Evolutionary conservation across 208 protist species (phyloP), one percentile per base, ranked within the genome.

Genomic region (Phytomonas francai): DNA sequence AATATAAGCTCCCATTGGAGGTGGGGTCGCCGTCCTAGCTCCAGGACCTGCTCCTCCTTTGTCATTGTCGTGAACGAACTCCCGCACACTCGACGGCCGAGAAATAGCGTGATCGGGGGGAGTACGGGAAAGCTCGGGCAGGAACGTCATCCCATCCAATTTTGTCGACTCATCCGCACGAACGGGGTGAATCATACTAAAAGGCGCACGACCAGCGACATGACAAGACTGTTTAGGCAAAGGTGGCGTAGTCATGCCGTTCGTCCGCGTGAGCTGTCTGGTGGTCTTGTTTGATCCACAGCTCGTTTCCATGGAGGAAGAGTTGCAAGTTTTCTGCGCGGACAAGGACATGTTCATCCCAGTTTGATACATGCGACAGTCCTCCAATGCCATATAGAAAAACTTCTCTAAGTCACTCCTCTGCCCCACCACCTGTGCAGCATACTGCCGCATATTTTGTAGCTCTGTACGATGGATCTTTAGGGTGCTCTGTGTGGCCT

Each of bases 361-460:
- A 16, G 28, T 34, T 5, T 74, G 68, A 57, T 87, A 87, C 25
- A 74, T 67, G 29, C 73, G 70, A 63, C 84, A 87, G 67, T 93
- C 88, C 25, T 80, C 74, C 5, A 93, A 57, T 0, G 84, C 88
- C 22, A 77, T 75, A 70, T 89, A 81, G 57, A 93, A 93, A 56
- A 93, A 93, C 30, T 74, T 71, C 66, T 93, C 84, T n/a, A 93
- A 70, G 56, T 87, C 88, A 19, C 83, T 88, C 4, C 88, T 73
- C 72, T 93, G 84, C 8, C 39, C 71, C 39, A 93, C 81, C 27
- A 93, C 80, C 9, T 69, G 73, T 16, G 71, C 62, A 2, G 88
- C 79, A 32, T 89, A 69, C 36, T 74, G 64, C 6, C 85, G 74
- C 75, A 87, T 78, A 5, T 77, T 72, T 62, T 73, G 63, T 14